Evolutionary conservation across 164 flowering plant species (phyloP).

Genomic region (Buxus sempervirens): DNA sequence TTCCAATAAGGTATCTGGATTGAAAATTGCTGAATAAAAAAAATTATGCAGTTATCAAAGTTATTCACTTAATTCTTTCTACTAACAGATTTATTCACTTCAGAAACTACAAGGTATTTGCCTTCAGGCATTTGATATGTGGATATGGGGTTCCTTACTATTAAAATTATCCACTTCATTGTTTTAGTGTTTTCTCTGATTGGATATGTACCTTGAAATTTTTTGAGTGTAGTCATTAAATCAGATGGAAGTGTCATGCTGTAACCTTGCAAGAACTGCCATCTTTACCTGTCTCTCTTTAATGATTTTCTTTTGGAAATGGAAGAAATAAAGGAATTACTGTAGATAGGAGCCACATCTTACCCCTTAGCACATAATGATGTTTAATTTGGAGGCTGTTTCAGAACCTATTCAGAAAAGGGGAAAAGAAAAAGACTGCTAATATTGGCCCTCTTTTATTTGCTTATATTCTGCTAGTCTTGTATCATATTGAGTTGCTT

Average conservation of each 20-base stretch:
- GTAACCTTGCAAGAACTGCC: neutral
- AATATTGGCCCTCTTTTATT: neutral
- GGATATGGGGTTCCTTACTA: slow-evolving; percentile 87
- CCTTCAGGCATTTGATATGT: slow-evolving; percentile 67
- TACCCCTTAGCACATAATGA: neutral
- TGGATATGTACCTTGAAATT: neutral
- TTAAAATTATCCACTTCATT: too few relatives aligned
- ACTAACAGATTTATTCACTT: too few relatives aligned
- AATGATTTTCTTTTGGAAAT: neutral
- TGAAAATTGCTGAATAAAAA: too few relatives aligned
- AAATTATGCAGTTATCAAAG: too few relatives aligned
- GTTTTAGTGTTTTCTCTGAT: too few relatives aligned
- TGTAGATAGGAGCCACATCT: neutral
- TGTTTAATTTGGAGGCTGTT: neutral
- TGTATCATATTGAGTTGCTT: too few relatives aligned
- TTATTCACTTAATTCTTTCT: too few relatives aligned
- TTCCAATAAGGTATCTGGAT: neutral
- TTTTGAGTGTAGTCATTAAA: neutral
- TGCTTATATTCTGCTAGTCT: neutral
- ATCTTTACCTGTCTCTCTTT: neutral
- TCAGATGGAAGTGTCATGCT: neutral
- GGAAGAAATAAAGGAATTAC: neutral
- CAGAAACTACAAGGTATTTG: too few relatives aligned
- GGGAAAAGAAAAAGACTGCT: too few relatives aligned
- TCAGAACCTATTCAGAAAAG: neutral